Base-by-base conservation (phyloP, 1,284 basidiomycete genomes). In the Ganoderma leucocontextum region DNA sequence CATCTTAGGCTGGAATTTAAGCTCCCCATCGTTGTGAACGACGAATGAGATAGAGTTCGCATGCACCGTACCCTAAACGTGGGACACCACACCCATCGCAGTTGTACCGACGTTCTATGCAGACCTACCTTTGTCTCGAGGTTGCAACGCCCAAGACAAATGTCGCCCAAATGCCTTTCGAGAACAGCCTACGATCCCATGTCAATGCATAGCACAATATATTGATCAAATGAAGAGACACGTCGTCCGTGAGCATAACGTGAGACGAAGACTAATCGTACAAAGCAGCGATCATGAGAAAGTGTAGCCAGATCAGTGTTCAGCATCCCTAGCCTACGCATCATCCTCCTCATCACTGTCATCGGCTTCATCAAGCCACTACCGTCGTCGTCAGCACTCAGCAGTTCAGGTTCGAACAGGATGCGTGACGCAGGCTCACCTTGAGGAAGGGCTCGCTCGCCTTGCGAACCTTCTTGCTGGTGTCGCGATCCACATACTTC, bases 401-500 rank as follows among this genome's bases (percentile, higher is more conserved):
- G 57, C 6, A 33, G 13, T 2, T 33, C 2, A 29, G 29, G 42
- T 19, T 62, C 1, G 12, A 33, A 29, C 39, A 49, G 6, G 55
- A 52, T 29, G 5, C 22, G 33, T 35, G n/a, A 53, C 19, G 36
- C 25, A 22, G 19, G 76, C 82, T 65, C 69, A 87, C 86, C 83
- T 89, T 95, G 78, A 99, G 83, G 87, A 99, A 98, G 0, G 97
- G 95, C 78, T 95, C 95, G 72, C 95, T 95, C 29, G 95, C 95
- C 85, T 97, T 96, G 74, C 97, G 88, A 66, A 99, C 96, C 82
- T 91, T 96, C 89, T 99, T 99, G 80, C 93, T 95, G 53, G 88
- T 93, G 36, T 99, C 96, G 83, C 95, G 96, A 82, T 97, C 95
- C 67, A 97, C 95, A 79, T 98, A 99, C 86, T 99, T 98, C 86